Evolutionary conservation across 2,329 filamentous ascomycete genomes (phyloP), one percentile per base, ranked within the genome.

Genomic region (Arthrobotrys conoides): DNA sequence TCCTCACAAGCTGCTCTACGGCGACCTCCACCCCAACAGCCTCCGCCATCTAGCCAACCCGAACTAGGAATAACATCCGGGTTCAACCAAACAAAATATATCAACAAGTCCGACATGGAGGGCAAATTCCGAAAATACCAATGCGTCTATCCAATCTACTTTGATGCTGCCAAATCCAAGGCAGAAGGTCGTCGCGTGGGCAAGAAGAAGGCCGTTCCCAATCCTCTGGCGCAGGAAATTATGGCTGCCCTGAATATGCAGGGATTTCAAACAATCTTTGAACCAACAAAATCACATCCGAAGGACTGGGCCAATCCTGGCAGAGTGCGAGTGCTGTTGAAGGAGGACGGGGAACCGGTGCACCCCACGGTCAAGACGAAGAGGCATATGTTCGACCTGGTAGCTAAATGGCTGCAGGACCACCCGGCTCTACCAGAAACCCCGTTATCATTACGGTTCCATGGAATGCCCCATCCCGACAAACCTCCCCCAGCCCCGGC

Each of bases 221-320:
- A 95, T 86, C 96, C 96, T 30, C 88, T 99, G 49, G 96, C 96
- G 6, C 89, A 92, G 82, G 93, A 96, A 83, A 94, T 99, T 83
- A 91, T 94, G 53, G 91, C 93, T 83, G 95, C 94, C n/a, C 92
- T 92, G 84, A 90, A 91, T 49, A 86, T 88, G 55, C 88, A 97
- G 77, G 89, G 91, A 33, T 86, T 93, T 41, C 88, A 89, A 79
- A 91, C 91, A 51, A 90, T 96, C 6, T 92, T 97, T 84, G 96
- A 99, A 86, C 93, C 94, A 0, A 92, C 92, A 83, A 97, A 97
- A 87, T 89, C 90, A 78, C 96, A 99, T 85, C 96, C 96, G 5
- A 95, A 96, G 86, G 96, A 99, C 87, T 99, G 96, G 96, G 91
- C 92, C 71, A 99, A 99, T 86, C 96, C 96, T 12, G 96, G 96